Evolutionary conservation across 2,329 filamentous ascomycete genomes (phyloP).

Genomic region (Conoideocrella luteorostrata): DNA sequence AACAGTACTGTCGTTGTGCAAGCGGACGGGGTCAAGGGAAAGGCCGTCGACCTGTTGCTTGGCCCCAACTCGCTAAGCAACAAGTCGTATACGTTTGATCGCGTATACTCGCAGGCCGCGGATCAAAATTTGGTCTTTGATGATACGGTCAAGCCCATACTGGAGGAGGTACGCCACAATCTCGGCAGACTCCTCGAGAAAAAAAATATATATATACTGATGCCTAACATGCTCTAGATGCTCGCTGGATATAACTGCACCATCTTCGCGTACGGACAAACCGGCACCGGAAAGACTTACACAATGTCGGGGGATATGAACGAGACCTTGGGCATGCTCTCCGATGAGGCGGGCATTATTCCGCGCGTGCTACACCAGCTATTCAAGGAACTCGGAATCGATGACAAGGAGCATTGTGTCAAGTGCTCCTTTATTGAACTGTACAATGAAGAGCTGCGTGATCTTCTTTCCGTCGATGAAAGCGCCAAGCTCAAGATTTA

Average conservation of each 20-base stretch:
- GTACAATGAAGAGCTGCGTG: slow-evolving; percentile 95
- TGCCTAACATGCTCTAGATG: slow-evolving; percentile 53
- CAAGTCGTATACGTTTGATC: slow-evolving; percentile 95
- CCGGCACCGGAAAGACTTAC: slow-evolving; percentile 96
- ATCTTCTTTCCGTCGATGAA: slow-evolving; percentile 79
- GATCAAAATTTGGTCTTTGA: slow-evolving; percentile 94
- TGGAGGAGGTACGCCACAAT: slow-evolving; percentile 67
- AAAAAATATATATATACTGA: not conserved
- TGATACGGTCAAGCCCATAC: slow-evolving; percentile 85
- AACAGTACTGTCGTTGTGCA: slow-evolving; percentile 90
- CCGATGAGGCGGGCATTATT: slow-evolving; percentile 91
- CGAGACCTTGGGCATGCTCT: slow-evolving; percentile 75
- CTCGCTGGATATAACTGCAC: slow-evolving; percentile 94
- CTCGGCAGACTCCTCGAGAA: not conserved
- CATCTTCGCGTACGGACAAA: slow-evolving; percentile 97
- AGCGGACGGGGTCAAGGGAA: slow-evolving; percentile 83
- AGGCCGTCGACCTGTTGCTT: slow-evolving; percentile 80
- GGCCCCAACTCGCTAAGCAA: slow-evolving; percentile 88
- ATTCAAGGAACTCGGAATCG: slow-evolving; percentile 75
- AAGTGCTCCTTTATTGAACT: slow-evolving; percentile 98
- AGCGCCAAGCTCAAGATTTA: slow-evolving; percentile 87
- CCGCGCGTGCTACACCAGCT: slow-evolving; percentile 82
- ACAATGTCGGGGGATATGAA: slow-evolving; percentile 99
- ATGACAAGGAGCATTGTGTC: slow-evolving; percentile 77
- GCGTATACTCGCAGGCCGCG: slow-evolving; percentile 90